These are phyloP conservation scores for Penicillium arizonense DNA, from an alignment of 495 filamentous ascomycete species.

Conservation along the genomic window DNA sequence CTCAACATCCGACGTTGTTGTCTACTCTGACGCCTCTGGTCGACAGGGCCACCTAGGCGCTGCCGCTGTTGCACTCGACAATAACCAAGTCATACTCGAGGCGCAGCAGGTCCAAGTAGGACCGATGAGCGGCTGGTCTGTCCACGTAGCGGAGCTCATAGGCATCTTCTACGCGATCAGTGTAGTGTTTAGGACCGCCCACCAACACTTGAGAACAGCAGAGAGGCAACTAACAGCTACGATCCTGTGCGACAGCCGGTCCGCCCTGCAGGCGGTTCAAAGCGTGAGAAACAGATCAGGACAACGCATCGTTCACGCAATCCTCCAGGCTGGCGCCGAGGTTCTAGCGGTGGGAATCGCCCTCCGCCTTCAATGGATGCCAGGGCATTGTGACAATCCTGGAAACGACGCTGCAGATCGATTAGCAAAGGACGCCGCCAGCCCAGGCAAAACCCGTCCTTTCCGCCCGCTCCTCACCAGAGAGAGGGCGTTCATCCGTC, in stretches of 20 bases:
- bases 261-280: constrained; percentile 16
- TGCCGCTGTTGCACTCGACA: constrained; percentile 8
- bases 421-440: constrained; percentile 8
- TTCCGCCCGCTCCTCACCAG: constrained; percentile 17
- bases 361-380: constrained; percentile 22
- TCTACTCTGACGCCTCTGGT: constrained; percentile 14
- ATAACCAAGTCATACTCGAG: constrained; percentile 3
- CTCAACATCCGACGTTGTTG: constrained; percentile 1
- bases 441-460: constrained; percentile 12
- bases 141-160: constrained; percentile 13
- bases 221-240: not conserved
- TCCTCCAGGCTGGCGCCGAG: constrained; percentile 14
- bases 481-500: constrained; percentile 6
- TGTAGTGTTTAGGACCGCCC: not conserved
- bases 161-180: constrained; percentile 10
- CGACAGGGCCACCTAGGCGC: constrained; percentile 10
- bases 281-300: constrained; percentile 15
- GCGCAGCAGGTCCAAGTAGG: constrained; percentile 8
- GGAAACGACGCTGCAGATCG: constrained; percentile 13
- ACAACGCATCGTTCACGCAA: constrained; percentile 19
- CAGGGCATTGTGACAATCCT: constrained; percentile 8
- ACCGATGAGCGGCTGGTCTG: constrained; percentile 3
- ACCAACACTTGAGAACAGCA: not conserved
- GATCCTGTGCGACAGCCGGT: constrained; percentile 15
- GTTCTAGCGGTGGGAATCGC: constrained; percentile 1